These are phyloP conservation scores for Teratosphaeria pseudoeucalypti DNA, from an alignment of 2,329 filamentous ascomycete genomes.

Conservation along the genomic window DNA sequence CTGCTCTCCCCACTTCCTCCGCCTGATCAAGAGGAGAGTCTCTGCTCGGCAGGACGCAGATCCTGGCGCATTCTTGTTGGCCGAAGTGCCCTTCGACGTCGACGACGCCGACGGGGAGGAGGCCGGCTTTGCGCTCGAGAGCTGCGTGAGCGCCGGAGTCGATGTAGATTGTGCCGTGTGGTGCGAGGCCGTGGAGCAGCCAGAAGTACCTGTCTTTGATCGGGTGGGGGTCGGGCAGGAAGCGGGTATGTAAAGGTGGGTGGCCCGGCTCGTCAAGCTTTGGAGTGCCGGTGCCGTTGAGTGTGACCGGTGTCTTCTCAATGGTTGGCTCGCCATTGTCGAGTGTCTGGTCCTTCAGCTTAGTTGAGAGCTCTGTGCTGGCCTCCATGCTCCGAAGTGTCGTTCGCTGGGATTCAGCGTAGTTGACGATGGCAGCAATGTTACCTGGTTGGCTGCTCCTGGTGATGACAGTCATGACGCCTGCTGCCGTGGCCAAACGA, in stretches of 20 bases:
- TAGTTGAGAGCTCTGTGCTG: slow-evolving; percentile 13
- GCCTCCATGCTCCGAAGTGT: slow-evolving; percentile 17
- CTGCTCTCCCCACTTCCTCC: slow-evolving; percentile 70
- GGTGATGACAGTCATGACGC: slow-evolving; percentile 92
- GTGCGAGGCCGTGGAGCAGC: slow-evolving; percentile 83
- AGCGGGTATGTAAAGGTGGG: slow-evolving; percentile 74
- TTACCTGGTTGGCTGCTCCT: slow-evolving; percentile 89
- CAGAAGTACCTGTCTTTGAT: slow-evolving; percentile 94
- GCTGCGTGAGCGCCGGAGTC: slow-evolving; percentile 80
- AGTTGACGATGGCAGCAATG: slow-evolving; percentile 73
- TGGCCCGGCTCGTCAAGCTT: slow-evolving; percentile 22
- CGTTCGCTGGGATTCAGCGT: slow-evolving; percentile 56
- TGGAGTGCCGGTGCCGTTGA: slow-evolving; percentile 14
- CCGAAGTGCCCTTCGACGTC: slow-evolving; percentile 80
- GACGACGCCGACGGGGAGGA: slow-evolving; percentile 83
- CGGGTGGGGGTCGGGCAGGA: slow-evolving; percentile 72
- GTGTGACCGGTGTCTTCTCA: slow-evolving; percentile 13
- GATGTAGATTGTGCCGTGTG: slow-evolving; percentile 86
- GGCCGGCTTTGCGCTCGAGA: slow-evolving; percentile 69
- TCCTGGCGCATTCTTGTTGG: slow-evolving; percentile 81
- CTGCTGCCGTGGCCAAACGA: slow-evolving; percentile 80
- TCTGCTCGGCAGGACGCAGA: slow-evolving; percentile 63
- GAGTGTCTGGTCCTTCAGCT: slow-evolving; percentile 4
- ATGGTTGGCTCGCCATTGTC: not conserved
- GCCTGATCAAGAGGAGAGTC: slow-evolving; percentile 30